These are phyloP conservation scores for Solanum acaule DNA, from an alignment of 257 asterid species.

Conservation along the genomic window DNA sequence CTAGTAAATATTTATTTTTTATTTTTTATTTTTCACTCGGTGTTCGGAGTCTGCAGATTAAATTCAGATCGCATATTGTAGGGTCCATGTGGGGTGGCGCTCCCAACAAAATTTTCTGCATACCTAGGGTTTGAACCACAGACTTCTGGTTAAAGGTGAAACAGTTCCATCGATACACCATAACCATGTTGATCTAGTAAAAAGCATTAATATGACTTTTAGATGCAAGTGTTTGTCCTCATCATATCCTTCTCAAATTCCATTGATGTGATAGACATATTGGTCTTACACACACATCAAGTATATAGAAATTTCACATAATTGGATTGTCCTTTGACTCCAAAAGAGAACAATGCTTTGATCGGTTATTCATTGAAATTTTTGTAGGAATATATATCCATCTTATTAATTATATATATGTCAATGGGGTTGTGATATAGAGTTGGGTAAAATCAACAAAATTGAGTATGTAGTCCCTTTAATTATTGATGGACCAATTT, in stretches of 20 bases:
- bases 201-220: not conserved
- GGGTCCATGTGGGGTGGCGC: not conserved
- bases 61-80: too few relatives aligned
- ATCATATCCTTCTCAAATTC: not conserved
- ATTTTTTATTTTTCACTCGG: too few relatives aligned
- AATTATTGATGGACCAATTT: not conserved
- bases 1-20: not conserved
- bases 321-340: not conserved
- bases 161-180: too few relatives aligned
- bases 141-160: not conserved
- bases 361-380: not conserved
- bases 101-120: not conserved
- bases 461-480: not conserved
- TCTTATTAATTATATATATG: not conserved
- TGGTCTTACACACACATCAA: not conserved
- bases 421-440: not conserved
- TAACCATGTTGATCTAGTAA: not conserved
- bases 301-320: not conserved
- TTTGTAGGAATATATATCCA: not conserved
- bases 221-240: not conserved
- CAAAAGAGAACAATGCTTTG: not conserved
- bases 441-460: not conserved
- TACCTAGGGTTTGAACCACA: not conserved
- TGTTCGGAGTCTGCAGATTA: not conserved
- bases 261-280: not conserved